These are phyloP conservation scores for Lithospermum erythrorhizon DNA, from an alignment of 257 asterid species.

Conservation along the genomic window DNA sequence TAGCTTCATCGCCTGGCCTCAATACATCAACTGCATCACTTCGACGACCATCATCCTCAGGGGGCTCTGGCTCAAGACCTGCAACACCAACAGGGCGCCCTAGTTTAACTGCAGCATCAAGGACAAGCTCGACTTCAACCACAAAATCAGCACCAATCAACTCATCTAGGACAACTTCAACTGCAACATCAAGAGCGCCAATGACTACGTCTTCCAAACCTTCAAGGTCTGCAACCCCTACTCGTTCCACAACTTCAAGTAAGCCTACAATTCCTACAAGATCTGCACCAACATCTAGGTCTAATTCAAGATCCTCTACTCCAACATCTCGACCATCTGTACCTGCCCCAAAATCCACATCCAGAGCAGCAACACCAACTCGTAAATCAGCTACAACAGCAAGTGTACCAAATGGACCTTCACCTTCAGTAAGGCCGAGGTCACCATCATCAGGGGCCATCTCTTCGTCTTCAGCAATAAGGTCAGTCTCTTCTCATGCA, in stretches of 20 bases:
- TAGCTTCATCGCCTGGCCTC: slow-evolving; percentile 47
- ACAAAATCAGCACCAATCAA: slow-evolving; percentile 37
- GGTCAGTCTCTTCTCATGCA: slow-evolving; percentile 27
- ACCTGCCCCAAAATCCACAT: slow-evolving; percentile 54
- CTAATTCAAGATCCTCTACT: slow-evolving; percentile 68
- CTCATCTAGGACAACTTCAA: slow-evolving; percentile 15
- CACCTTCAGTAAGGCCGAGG: slow-evolving; percentile 33
- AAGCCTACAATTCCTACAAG: slow-evolving; percentile 63
- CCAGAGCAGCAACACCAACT: slow-evolving; percentile 83
- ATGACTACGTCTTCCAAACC: slow-evolving; percentile 39
- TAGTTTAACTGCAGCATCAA: slow-evolving; percentile 44
- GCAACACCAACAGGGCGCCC: slow-evolving; percentile 85
- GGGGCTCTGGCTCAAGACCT: slow-evolving; percentile 77
- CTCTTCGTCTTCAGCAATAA: slow-evolving; percentile 35
- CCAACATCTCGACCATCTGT: slow-evolving; percentile 57
- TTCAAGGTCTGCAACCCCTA: slow-evolving; percentile 80
- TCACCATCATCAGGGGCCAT: slow-evolving; percentile 26
- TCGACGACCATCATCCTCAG: slow-evolving; percentile 84
- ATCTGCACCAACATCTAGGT: slow-evolving; percentile 79
- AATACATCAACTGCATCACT: slow-evolving; percentile 59
- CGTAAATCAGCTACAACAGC: slow-evolving; percentile 45
- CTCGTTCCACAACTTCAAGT: slow-evolving; percentile 46
- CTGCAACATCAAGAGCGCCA: slow-evolving; percentile 21
- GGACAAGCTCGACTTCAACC: slow-evolving; percentile 30
- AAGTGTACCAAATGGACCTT: slow-evolving; percentile 24